Evolutionary conservation across 306 rosid species (phyloP), one percentile per base, ranked within the genome.

Genomic region (Fragaria iinumae): DNA sequence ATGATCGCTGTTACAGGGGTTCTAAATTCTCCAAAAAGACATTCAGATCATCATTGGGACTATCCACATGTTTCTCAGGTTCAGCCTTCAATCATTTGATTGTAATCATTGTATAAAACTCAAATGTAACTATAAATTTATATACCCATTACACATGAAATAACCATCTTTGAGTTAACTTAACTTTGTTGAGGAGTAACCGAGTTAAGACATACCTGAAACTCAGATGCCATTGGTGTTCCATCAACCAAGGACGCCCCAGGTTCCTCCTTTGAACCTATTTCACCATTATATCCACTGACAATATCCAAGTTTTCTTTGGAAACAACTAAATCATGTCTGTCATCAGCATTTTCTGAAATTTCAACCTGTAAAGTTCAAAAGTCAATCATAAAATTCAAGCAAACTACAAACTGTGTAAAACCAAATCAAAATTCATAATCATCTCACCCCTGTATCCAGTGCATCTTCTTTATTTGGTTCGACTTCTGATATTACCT

Each of bases 341-440:
- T 57, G 48, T 18, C 21, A 66, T 50, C 72, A 59, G 39, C 67
- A 57, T 27, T 76, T 71, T 32, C 65, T 69, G 62, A 67, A 48
- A 32, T 25, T 27, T 29, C 72, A 83, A 48, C 78, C 81, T 79
- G 75, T 67, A 72, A 65, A 4, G 34, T 63, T 34, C 27, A 20
- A 23, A 65, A 53, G 4, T 60, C n/a, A 63, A 50, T 44, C 17
- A 70, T 11, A 77, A 1, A 43, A 78, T 21, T 55, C 66, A 4
- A 16, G 13, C 39, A 23, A 12, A 81, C 39, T 16, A 32, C 39
- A 62, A 13, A 27, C 39, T 62, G 17, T 29, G n/a, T 12, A 62
- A 62, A 62, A 62, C 6, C 41, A 12, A 29, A 27, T 62, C 18
- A 7, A 6, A 43, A 41, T 55, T 21, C 36, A 59, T 29, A 49